Evolutionary conservation across 176 grass and related monocot genomes (phyloP).

Genomic region (Zea mays): DNA sequence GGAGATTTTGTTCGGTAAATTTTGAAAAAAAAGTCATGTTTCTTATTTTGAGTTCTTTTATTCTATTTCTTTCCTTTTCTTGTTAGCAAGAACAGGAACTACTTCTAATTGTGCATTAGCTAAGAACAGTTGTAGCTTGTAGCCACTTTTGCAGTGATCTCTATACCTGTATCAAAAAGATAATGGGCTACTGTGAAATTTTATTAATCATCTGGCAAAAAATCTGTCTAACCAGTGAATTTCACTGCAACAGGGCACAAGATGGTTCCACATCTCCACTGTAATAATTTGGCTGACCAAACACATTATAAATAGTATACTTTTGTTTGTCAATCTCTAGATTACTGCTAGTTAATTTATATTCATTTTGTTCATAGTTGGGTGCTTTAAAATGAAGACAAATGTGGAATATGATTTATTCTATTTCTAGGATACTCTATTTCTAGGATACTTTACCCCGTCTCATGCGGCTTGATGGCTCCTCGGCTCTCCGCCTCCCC

Average conservation of each 20-base stretch:
- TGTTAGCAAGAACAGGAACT: neutral
- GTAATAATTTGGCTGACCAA: constrained; percentile 14
- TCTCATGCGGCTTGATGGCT: too few species aligned
- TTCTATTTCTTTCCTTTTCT: constrained; percentile 22
- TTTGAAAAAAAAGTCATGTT: neutral
- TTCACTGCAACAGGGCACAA: neutral
- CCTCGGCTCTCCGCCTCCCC: too few species aligned
- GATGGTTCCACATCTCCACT: constrained; percentile 16
- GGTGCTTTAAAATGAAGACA: constrained; percentile 12
- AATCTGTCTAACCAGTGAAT: constrained; percentile 8
- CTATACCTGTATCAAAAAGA: neutral
- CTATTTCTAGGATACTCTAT: neutral
- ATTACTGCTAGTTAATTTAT: constrained; percentile 13
- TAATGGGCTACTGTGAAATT: constrained; percentile 3
- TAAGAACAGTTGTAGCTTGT: constrained; percentile 11
- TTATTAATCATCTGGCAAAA: constrained; percentile 12
- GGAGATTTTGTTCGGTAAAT: constrained; percentile 97
- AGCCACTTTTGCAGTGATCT: neutral
- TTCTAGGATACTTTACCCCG: too few species aligned
- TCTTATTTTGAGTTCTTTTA: constrained; percentile 24
- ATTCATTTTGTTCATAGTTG: constrained; percentile 18
- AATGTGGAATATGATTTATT: constrained; percentile 17
- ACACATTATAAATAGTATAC: constrained; percentile 2
- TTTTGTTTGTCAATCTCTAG: neutral
- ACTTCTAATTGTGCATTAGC: constrained; percentile 22